Evolutionary conservation across 176 grass and related monocot species (phyloP), one percentile per base, ranked within the genome.

Genomic region (Microstegium vimineum): DNA sequence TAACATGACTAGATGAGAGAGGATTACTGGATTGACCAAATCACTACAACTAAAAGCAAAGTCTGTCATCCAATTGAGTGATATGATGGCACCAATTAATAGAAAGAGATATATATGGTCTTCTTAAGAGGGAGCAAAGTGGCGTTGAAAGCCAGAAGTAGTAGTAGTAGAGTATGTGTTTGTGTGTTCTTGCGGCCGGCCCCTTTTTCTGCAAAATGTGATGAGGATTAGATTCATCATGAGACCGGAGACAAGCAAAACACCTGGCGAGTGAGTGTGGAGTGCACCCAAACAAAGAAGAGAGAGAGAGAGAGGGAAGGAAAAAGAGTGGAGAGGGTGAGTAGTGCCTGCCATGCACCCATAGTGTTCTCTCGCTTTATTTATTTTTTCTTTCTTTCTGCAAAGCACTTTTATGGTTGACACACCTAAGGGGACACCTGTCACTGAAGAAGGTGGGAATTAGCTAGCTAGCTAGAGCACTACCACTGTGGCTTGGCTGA

Each of bases 261-360:
- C 77, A 71, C 81, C 35, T 66, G 78, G 77, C 12, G 57, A 81
- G 42, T 81, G 45, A 77, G 78, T 86, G 83, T 82, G 73, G 66
- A 82, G 78, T 90, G 88, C 88, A 90, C 83, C 83, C 65, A 90
- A n/a, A 85, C 12, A 73, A 2, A 9, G 54, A 28, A 10, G n/a
- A n/a, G n/a, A n/a, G n/a, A n/a, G n/a, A n/a, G n/a, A n/a, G n/a
- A n/a, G n/a, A n/a, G n/a, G n/a, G 11, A 42, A 33, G n/a, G n/a
- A n/a, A n/a, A n/a, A n/a, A n/a, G n/a, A 20, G 47, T 54, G 77
- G 71, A 74, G 77, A 62, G 20, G 71, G 69, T 23, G 46, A 82
- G 78, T 89, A 82, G 78, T 89, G 87, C 51, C 23, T 56, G 32
- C 74, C 74, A 56, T n/a, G 52, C 74, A 4, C 28, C 74, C 86